These are phyloP conservation scores for Ceratocystis colombiana DNA, from an alignment of 2,329 filamentous ascomycete species.

Conservation along the genomic window DNA sequence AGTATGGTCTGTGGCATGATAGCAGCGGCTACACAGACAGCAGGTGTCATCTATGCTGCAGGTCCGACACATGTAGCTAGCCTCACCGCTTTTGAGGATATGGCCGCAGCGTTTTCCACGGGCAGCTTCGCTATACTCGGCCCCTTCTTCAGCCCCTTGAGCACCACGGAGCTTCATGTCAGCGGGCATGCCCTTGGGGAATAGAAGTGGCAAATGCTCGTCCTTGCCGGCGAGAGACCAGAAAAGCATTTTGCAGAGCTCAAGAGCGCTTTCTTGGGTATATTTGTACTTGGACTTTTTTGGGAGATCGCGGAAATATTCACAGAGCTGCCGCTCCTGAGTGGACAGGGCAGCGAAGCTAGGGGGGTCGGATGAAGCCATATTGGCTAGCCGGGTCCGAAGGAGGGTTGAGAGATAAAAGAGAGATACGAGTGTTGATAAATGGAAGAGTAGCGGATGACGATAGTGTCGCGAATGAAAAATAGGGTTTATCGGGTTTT, in stretches of 20 bases:
- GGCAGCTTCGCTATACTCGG: constrained; percentile 87
- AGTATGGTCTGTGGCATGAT: constrained; percentile 88
- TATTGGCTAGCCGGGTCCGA: constrained; percentile 30
- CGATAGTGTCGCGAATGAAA: no score
- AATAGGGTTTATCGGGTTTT: no score
- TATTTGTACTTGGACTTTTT: constrained; percentile 65
- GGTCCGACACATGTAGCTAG: constrained; percentile 86
- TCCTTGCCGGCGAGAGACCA: constrained; percentile 68
- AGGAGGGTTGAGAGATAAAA: neutral
- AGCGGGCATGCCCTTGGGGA: constrained; percentile 54
- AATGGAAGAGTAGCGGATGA: neutral
- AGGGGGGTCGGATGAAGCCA: constrained; percentile 36
- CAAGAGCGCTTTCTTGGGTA: constrained; percentile 55
- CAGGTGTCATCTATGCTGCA: constrained; percentile 93
- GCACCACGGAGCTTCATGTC: constrained; percentile 71
- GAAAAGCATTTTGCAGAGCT: constrained; percentile 73
- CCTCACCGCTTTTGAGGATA: constrained; percentile 91
- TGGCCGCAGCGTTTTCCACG: constrained; percentile 91
- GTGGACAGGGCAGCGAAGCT: constrained; percentile 41
- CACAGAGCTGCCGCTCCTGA: constrained; percentile 72
- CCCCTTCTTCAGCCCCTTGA: constrained; percentile 85
- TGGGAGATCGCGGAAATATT: constrained; percentile 70
- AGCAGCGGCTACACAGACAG: constrained; percentile 86
- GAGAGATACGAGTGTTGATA: neutral
- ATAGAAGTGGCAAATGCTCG: constrained; percentile 69